A percentile compares a stretch with the other conserved stretches of the same genome.
Conservation (phyloP, 257 asterid genomes). For the Rehmannia glutinosa region DNA sequence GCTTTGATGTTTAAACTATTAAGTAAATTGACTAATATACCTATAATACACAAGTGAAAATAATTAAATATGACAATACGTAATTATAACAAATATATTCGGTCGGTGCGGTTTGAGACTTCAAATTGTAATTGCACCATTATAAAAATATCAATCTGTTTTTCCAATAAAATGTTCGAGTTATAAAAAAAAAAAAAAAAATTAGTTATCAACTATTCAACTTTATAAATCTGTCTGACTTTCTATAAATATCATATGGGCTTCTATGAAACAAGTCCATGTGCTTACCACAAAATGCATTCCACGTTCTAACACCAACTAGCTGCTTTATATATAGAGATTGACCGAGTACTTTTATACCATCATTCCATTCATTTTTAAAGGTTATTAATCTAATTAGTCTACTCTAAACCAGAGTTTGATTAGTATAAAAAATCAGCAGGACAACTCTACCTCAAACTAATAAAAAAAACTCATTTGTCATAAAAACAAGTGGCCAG, state of each 20-base stretch:
- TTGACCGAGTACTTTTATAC: neutral
- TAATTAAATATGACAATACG: too few species aligned
- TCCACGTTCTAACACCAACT: slow-evolving; percentile 19
- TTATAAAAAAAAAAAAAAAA: too few species aligned
- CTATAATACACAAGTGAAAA: too few species aligned
- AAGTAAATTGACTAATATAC: too few species aligned
- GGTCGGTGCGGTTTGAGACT: too few species aligned
- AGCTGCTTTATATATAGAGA: neutral
- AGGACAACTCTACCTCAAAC: slow-evolving; percentile 14
- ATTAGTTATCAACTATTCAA: neutral
- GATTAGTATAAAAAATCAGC: neutral
- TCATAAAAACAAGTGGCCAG: too few species aligned
- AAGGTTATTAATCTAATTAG: slow-evolving; percentile 9
- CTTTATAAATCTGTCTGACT: neutral
- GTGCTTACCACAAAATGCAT: slow-evolving; percentile 21
- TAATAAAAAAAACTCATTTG: neutral
- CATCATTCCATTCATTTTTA: neutral
- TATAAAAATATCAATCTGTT: too few species aligned
- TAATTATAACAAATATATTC: too few species aligned
- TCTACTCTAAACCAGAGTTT: neutral
- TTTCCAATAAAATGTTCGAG: too few species aligned
- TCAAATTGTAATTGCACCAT: too few species aligned
- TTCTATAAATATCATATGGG: neutral
- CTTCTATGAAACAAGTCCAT: slow-evolving; percentile 20
- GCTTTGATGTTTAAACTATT: too few species aligned